Evolutionary conservation across 1,139 yeast genomes (phyloP).

Genomic region (Pichia sp.): DNA sequence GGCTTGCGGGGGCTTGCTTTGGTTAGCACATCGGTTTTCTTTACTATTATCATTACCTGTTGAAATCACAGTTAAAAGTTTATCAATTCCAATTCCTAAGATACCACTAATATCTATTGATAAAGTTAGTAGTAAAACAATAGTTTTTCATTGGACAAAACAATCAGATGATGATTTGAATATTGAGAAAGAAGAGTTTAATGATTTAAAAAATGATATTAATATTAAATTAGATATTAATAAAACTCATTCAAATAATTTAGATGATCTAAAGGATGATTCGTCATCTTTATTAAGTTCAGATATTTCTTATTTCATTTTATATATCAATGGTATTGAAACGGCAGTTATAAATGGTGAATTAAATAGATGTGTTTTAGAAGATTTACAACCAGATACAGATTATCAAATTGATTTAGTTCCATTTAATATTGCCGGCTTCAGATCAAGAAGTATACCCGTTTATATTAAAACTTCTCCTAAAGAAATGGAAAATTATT

Average conservation of each 20-base stretch:
- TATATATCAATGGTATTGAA: slow-evolving; percentile 44
- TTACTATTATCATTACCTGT: slow-evolving; percentile 42
- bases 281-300: slow-evolving; percentile 11
- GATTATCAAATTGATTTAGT: slow-evolving; percentile 52
- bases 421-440: slow-evolving; percentile 43
- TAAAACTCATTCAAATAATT: too few relatives aligned
- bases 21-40: slow-evolving; percentile 46
- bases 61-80: slow-evolving; percentile 40
- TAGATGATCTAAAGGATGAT: slow-evolving; percentile 5
- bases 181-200: neutral
- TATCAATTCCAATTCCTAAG: slow-evolving; percentile 52
- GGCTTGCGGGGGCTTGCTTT: slow-evolving; percentile 22
- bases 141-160: slow-evolving; percentile 53
- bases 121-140: slow-evolving; percentile 41
- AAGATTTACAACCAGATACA: slow-evolving; percentile 40
- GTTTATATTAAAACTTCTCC: slow-evolving; percentile 37
- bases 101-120: slow-evolving; percentile 53
- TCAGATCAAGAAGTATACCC: slow-evolving; percentile 40
- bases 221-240: too few relatives aligned
- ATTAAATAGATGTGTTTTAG: slow-evolving; percentile 36
- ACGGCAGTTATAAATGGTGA: slow-evolving; percentile 27
- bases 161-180: neutral
- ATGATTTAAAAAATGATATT: too few relatives aligned
- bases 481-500: slow-evolving; percentile 8
- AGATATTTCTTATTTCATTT: slow-evolving; percentile 33